Evolutionary conservation across 345 rosid genomes (phyloP), one percentile per base, ranked within the genome.

Genomic region (Hypericum androsaemum): DNA sequence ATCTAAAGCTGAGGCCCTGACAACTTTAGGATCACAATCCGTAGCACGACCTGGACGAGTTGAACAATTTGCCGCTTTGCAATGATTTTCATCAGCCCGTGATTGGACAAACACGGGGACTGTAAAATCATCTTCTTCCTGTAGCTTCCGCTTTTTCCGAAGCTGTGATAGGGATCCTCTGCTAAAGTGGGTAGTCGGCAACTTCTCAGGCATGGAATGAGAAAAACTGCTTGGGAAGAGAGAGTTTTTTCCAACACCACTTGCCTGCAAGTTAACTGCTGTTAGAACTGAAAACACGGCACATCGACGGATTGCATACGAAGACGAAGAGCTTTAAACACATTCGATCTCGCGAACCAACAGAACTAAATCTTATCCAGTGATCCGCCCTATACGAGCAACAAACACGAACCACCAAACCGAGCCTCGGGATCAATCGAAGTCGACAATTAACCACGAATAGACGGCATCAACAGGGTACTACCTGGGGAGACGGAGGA

Each of bases 121-220:
- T 12, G 59, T 68, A 39, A 77, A 89, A 66, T 84, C 94, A 53
- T 80, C 95, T 60, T 80, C 95, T 64, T 82, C 85, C 43, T 77
- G 73, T 2, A 52, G 52, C 56, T 65, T 71, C 65, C 74, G 80
- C 55, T 62, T 71, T 72, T 69, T 75, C 39, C 64, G 78, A 60
- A 54, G 60, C 8, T 37, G 70, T 40, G 60, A 47, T 53, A 59
- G 35, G 17, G 77, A 41, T 40, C 66, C 67, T 60, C 60, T 72
- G 49, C 47, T 67, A 52, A 61, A 37, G 54, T 59, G 73, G 41
- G 37, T 52, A 42, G 73, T 41, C 53, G 59, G 69, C 54, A 59
- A 59, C 60, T 57, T 67, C 50, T 77, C 87, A 46, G 64, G 47
- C 41, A 65, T 52, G 12, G 81, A 52, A 58, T 73, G 65, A 72